Base-by-base conservation (phyloP, 768 basidiomycete genomes). In the Pulveroboletus sp. region DNA sequence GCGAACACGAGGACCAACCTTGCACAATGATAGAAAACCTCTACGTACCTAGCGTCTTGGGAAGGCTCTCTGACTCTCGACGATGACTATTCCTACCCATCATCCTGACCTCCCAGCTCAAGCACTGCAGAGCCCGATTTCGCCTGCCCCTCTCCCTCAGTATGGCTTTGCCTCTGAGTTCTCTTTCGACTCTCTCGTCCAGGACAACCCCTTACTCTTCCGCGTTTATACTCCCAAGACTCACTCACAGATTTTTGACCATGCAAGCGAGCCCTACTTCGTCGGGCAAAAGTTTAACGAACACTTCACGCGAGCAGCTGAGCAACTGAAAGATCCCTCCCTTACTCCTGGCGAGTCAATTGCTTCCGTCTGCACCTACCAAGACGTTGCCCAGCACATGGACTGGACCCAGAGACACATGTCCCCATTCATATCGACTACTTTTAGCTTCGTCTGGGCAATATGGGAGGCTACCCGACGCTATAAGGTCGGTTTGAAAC, bases 381-480 rank as follows among this genome's bases (percentile, higher is more conserved):
- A 70, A 6, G 87, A 88, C 59, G 82, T 84, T 41, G 78, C 74
- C 45, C 74, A 70, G 54, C 83, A 89, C 60, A 79, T 90, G 80
- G 82, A 88, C 50, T 87, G 86, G 84, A 84, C 83, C 18, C 86
- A 82, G n/a, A 77, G 82, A 52, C 71, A 80, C 5, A 73, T 78
- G 17, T 90, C 88, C 0, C 74, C 80, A 5, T 89, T 79, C 53
- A 77, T 89, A 39, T 85, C 87, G 3, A 77, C 85, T 2, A 88
- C 87, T 6, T 89, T 89, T 64, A 89, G 84, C 70, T 86, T 89
- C 56, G 78, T 77, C 33, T 90, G 88, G 88, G 81, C 86, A 8
- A 74, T 89, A 33, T 90, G 86, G 86, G 88, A 90, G 63, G 88
- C 86, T 5, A 75, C 85, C 18, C 73, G 85, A 49, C 80, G 88